phyloP scores from a whole-genome alignment of 257 asterid species.

The Rehmannia glutinosa region DNA sequence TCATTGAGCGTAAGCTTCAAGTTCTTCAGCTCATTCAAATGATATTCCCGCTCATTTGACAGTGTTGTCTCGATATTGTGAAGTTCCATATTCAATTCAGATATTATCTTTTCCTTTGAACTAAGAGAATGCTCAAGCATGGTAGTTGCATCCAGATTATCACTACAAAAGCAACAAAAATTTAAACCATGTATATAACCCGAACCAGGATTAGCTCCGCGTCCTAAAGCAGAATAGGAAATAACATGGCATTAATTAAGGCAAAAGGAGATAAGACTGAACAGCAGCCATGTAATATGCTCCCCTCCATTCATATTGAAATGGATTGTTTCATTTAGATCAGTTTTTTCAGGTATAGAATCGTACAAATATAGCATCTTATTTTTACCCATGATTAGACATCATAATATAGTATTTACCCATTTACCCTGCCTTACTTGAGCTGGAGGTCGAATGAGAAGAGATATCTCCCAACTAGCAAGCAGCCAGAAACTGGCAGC shows the following conservation, averaged over 20 bases:
- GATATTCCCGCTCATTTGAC: conserved; percentile 75
- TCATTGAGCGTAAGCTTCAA: conserved; percentile 69
- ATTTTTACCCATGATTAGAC: neutral
- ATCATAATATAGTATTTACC: neutral
- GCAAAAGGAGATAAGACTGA: neutral
- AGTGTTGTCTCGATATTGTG: conserved; percentile 83
- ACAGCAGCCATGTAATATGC: neutral
- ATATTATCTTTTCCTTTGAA: conserved; percentile 89
- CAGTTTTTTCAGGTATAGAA: neutral
- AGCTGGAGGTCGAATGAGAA: neutral
- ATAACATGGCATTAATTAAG: neutral
- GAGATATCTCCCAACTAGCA: neutral
- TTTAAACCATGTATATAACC: conserved; percentile 1
- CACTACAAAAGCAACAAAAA: conserved; percentile 45
- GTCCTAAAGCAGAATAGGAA: conserved; percentile 7
- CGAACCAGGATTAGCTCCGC: conserved; percentile 5
- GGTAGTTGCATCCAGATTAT: conserved; percentile 60
- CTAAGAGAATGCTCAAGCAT: conserved; percentile 84
- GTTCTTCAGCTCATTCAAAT: conserved; percentile 83
- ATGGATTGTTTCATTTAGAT: neutral
- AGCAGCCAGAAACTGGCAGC: neutral
- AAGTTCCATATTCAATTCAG: conserved; percentile 89
- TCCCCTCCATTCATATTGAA: no score
- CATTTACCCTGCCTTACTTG: neutral
- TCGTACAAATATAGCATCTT: neutral